Percentiles rank a stretch among this genome's conserved stretches.
phyloP scores from a whole-genome alignment of 768 basidiomycete species.

The Butyriboletus loyo region DNA sequence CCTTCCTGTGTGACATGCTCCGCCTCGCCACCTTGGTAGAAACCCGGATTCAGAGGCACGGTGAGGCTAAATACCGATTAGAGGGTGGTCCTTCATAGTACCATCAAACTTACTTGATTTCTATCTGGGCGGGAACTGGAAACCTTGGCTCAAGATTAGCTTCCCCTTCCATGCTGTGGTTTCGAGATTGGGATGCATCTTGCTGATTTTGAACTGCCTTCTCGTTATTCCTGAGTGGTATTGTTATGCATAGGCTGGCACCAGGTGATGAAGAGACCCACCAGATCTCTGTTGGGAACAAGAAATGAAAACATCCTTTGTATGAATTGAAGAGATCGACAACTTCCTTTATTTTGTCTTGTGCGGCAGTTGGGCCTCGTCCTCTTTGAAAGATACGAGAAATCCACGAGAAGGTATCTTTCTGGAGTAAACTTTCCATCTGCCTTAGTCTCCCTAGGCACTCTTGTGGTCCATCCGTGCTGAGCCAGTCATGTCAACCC shows the following conservation, averaged over 20 bases:
- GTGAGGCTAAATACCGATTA: not conserved
- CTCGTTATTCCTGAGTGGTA: constrained; percentile 2
- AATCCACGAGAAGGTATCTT: not conserved
- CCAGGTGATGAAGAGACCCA: not conserved
- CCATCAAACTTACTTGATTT: not conserved
- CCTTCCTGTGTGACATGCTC: not conserved
- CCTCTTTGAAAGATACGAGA: not conserved
- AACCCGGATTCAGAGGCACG: not conserved
- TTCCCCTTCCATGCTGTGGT: not conserved
- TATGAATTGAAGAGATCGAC: not conserved
- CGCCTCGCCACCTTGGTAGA: too few species aligned
- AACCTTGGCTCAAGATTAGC: too few species aligned
- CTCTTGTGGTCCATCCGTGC: not conserved
- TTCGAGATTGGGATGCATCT: not conserved
- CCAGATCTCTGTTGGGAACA: constrained; percentile 3
- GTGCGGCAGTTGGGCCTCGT: not conserved
- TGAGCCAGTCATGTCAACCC: constrained; percentile 1
- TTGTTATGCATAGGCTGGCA: not conserved
- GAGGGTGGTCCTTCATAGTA: not conserved
- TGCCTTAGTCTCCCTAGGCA: not conserved
- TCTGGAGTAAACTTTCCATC: not conserved
- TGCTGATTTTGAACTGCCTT: not conserved
- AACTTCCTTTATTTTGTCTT: not conserved
- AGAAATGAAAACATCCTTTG: not conserved
- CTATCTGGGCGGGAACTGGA: not conserved